phyloP scores from a whole-genome alignment of 2,329 filamentous ascomycete genomes.

The Botrytis hyacinthi region DNA sequence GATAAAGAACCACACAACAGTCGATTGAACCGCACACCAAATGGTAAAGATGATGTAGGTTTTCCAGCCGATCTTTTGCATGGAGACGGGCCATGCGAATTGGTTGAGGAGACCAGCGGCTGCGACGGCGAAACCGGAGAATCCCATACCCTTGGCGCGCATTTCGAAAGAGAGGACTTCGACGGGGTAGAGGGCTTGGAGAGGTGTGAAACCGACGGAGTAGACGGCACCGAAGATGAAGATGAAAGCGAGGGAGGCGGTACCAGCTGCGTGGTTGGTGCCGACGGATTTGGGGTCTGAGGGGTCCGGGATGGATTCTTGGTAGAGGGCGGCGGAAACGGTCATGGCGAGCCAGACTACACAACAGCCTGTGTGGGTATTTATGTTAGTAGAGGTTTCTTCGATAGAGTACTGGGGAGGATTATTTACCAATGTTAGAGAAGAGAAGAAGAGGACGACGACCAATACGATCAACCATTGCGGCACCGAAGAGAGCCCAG shows the following conservation, averaged over 20 bases:
- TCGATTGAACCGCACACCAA: constrained; percentile 45
- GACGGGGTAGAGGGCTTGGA: constrained; percentile 51
- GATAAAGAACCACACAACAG: constrained; percentile 49
- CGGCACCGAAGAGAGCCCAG: constrained; percentile 53
- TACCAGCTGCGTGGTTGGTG: constrained; percentile 35
- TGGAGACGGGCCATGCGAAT: constrained; percentile 47
- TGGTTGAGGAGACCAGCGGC: constrained; percentile 46
- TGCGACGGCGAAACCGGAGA: constrained; percentile 45
- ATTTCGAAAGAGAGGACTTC: constrained; percentile 54
- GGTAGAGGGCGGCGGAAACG: constrained; percentile 39
- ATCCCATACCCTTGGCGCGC: constrained; percentile 55
- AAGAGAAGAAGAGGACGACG: constrained; percentile 56
- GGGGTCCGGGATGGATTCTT: constrained; percentile 28
- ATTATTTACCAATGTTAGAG: constrained; percentile 43
- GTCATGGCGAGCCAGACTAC: constrained; percentile 53
- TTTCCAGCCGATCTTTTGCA: constrained; percentile 52
- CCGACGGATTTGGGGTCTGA: constrained; percentile 23
- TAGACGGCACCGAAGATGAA: constrained; percentile 55
- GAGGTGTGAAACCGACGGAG: constrained; percentile 47
- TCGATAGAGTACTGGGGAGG: not conserved
- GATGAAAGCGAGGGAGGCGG: constrained; percentile 51
- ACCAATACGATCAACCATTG: constrained; percentile 56
- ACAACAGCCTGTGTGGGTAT: constrained; percentile 39
- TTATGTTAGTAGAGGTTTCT: not conserved
- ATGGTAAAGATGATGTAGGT: constrained; percentile 53